Conservation (phyloP, 805 yeast genomes). For the Schizosaccharomyces lindneri region DNA sequence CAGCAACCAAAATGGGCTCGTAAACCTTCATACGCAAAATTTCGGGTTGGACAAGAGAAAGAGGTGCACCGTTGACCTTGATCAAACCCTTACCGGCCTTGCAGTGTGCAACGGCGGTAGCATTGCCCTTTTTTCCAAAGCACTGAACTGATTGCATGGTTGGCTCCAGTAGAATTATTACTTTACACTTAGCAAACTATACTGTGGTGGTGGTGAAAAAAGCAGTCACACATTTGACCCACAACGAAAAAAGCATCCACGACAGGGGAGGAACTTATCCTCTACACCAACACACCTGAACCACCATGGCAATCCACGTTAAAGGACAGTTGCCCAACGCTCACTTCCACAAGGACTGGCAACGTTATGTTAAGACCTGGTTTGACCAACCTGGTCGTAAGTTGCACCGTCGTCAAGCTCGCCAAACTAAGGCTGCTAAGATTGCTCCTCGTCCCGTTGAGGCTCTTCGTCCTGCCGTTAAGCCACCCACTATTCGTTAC, state of each 20-base stretch:
- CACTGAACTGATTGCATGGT: constrained; percentile 28
- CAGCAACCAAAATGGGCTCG: constrained; percentile 96
- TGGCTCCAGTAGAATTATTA: constrained; percentile 12
- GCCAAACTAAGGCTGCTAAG: constrained; percentile 81
- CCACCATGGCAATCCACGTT: constrained; percentile 2
- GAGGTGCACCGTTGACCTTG: constrained; percentile 98
- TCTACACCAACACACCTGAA: constrained; percentile 1
- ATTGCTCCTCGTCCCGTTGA: constrained; percentile 97
- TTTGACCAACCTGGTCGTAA: constrained; percentile 99
- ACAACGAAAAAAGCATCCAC: neutral
- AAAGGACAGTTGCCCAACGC: constrained; percentile 3
- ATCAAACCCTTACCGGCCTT: constrained; percentile 92
- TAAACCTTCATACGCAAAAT: constrained; percentile 97
- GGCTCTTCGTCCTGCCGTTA: constrained; percentile 85
- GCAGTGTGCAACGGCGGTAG: constrained; percentile 95
- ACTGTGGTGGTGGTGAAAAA: neutral
- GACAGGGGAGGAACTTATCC: neutral
- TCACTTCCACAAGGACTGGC: constrained; percentile 52
- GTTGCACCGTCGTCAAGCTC: constrained; percentile 84
- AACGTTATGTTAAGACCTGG: constrained; percentile 97
- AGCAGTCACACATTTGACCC: neutral
- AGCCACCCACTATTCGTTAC: constrained; percentile 96
- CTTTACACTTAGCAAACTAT: constrained; percentile 19
- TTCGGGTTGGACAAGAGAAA: constrained; percentile 97
- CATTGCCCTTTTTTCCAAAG: constrained; percentile 99